phyloP scores from a whole-genome alignment of 805 yeast genomes.

The Kregervanrija delftensis region DNA sequence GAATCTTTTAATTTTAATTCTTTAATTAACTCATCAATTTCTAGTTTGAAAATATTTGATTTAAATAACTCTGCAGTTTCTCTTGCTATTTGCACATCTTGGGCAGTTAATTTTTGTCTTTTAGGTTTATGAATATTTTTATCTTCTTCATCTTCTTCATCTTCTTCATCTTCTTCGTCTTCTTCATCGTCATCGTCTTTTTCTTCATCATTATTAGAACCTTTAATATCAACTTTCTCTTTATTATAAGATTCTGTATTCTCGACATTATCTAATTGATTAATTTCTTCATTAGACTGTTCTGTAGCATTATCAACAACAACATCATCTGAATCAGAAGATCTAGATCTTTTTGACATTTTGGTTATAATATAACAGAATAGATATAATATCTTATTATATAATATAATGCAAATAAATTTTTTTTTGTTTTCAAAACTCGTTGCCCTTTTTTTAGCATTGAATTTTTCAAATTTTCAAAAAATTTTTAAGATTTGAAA shows the following conservation, averaged over 20 bases:
- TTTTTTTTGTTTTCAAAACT: no score
- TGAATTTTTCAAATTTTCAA: no score
- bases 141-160: constrained; percentile 7
- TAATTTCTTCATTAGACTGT: no score
- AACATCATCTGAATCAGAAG: no score
- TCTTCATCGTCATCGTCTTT: constrained; percentile 9
- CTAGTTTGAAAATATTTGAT: constrained; percentile 90
- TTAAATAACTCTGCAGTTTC: constrained; percentile 93
- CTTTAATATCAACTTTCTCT: constrained; percentile 4
- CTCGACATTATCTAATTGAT: constrained; percentile 9
- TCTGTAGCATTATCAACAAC: no score
- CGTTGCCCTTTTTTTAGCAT: no score
- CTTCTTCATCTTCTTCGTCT: constrained; percentile 11
- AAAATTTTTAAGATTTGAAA: no score
- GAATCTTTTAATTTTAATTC: constrained; percentile 73
- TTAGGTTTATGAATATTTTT: neutral
- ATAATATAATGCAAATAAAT: no score
- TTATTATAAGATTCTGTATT: constrained; percentile 11
- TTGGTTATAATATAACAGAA: no score
- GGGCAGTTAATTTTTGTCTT: constrained; percentile 44
- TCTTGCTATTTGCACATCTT: constrained; percentile 84
- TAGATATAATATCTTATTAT: no score
- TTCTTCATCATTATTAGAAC: constrained; percentile 11
- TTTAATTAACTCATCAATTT: constrained; percentile 82
- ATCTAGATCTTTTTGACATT: no score